Evolutionary conservation across 2,329 filamentous ascomycete genomes (phyloP).

Genomic region (Xenosphaeropsis pyriputrescens): DNA sequence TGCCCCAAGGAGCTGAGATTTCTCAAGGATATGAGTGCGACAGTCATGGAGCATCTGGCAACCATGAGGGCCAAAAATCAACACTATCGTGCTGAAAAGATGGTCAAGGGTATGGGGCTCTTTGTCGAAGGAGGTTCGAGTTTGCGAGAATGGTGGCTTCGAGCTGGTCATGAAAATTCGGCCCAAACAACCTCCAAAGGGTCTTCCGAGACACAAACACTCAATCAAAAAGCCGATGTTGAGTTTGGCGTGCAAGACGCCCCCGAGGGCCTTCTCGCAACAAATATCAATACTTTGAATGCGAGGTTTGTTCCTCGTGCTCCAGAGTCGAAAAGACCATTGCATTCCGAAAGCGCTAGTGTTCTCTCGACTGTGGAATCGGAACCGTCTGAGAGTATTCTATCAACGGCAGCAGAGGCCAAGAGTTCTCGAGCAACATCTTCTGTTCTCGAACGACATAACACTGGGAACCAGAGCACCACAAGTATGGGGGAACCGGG

Average conservation of each 20-base stretch:
- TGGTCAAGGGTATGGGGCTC: conserved; percentile 34
- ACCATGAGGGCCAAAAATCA: conserved; percentile 34
- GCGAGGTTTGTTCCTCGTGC: conserved; percentile 5
- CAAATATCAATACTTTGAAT: no score
- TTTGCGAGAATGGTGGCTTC: conserved; percentile 16
- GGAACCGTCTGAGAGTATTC: conserved; percentile 6
- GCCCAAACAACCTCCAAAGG: conserved; percentile 6
- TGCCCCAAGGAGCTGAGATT: conserved; percentile 31
- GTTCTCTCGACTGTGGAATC: conserved; percentile 10
- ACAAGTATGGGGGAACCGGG: no score
- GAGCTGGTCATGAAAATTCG: conserved; percentile 11
- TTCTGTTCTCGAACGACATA: no score
- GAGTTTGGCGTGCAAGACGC: conserved; percentile 17
- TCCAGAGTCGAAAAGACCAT: conserved; percentile 8
- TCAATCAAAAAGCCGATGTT: conserved; percentile 11
- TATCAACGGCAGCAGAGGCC: conserved; percentile 10
- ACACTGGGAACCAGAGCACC: no score
- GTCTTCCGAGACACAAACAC: conserved; percentile 1
- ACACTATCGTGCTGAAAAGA: conserved; percentile 35
- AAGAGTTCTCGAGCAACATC: not conserved
- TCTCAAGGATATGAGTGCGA: conserved; percentile 37
- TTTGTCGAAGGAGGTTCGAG: conserved; percentile 35
- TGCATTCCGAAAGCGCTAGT: conserved; percentile 10
- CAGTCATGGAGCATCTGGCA: conserved; percentile 47
- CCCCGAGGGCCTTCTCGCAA: conserved; percentile 1